Conservation (phyloP, 2,329 filamentous ascomycete species). For the Aspergillus ruber region DNA sequence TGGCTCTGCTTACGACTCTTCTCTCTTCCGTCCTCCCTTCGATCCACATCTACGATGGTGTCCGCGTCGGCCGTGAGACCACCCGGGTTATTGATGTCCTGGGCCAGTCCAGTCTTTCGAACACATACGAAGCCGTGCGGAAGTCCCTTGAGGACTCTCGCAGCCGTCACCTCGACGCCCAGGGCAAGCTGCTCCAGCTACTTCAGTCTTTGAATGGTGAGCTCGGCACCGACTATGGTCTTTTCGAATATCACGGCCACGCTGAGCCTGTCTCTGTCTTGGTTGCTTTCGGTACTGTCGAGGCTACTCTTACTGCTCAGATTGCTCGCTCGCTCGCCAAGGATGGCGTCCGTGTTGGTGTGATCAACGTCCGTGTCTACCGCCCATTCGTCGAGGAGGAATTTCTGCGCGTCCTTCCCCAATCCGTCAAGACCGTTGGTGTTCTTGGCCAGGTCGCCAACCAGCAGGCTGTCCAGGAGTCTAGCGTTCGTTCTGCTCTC, state of each 20-base stretch:
- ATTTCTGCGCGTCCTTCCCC: slow-evolving; percentile 75
- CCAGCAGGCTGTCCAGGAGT: slow-evolving; percentile 65
- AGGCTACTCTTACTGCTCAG: slow-evolving; percentile 79
- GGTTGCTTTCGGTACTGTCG: slow-evolving; percentile 86
- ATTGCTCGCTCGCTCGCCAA: slow-evolving; percentile 66
- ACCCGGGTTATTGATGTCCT: slow-evolving; percentile 76
- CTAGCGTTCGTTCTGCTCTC: slow-evolving; percentile 71
- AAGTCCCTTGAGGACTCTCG: slow-evolving; percentile 56
- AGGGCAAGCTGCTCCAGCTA: slow-evolving; percentile 65
- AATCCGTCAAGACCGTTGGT: slow-evolving; percentile 66
- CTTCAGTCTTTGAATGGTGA: slow-evolving; percentile 77
- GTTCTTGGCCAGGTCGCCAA: slow-evolving; percentile 85
- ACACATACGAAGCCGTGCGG: slow-evolving; percentile 61
- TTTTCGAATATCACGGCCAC: slow-evolving; percentile 93
- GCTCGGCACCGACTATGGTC: slow-evolving; percentile 84
- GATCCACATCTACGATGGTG: slow-evolving; percentile 81
- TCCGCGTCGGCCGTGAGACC: slow-evolving; percentile 75
- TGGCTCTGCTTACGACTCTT: slow-evolving; percentile 80
- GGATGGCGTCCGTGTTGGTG: slow-evolving; percentile 71
- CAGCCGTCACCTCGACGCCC: slow-evolving; percentile 63
- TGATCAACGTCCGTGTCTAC: slow-evolving; percentile 88
- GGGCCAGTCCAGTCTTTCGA: slow-evolving; percentile 62
- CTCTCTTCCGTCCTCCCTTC: slow-evolving; percentile 73
- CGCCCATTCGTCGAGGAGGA: slow-evolving; percentile 92
- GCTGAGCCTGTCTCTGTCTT: slow-evolving; percentile 71